Percentiles rank a stretch among this genome's conserved stretches.
phyloP scores from a whole-genome alignment of 2,329 filamentous ascomycete species.

The Colletotrichum tropicale region DNA sequence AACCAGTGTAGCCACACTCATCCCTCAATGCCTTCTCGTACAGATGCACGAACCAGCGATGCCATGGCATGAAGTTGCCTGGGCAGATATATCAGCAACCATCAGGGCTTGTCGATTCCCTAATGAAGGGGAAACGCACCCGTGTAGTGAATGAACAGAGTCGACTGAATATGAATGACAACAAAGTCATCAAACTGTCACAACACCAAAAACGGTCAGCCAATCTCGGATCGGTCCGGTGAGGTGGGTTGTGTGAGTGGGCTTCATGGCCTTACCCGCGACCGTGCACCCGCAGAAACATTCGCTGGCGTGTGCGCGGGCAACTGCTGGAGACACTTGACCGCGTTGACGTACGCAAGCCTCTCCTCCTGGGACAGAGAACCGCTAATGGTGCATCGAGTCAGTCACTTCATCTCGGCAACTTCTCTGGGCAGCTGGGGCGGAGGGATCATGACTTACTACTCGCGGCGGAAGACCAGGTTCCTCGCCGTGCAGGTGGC shows the following conservation, averaged over 20 bases:
- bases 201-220: neutral
- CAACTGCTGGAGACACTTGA: constrained; percentile 46
- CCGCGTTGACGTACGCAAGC: constrained; percentile 47
- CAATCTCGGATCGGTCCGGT: constrained; percentile 36
- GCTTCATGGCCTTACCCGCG: constrained; percentile 44
- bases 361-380: constrained; percentile 35
- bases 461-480: constrained; percentile 30
- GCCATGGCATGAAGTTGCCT: constrained; percentile 21
- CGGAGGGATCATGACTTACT: constrained; percentile 25
- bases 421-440: neutral
- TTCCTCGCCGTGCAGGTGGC: constrained; percentile 28
- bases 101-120: neutral
- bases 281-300: constrained; percentile 45
- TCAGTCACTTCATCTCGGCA: neutral
- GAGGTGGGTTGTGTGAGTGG: constrained; percentile 40
- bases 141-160: neutral
- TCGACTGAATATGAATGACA: constrained; percentile 16
- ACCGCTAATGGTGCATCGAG: constrained; percentile 20
- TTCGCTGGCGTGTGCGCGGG: constrained; percentile 37
- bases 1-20: constrained; percentile 23
- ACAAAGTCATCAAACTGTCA: constrained; percentile 20
- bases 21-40: constrained; percentile 21
- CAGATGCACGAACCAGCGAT: constrained; percentile 10
- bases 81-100: neutral
- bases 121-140: neutral